A percentile compares a stretch with the other conserved stretches of the same genome.
Evolutionary conservation across 352 stramenopile genomes (phyloP).

Genomic region (Pythium angustatum): DNA sequence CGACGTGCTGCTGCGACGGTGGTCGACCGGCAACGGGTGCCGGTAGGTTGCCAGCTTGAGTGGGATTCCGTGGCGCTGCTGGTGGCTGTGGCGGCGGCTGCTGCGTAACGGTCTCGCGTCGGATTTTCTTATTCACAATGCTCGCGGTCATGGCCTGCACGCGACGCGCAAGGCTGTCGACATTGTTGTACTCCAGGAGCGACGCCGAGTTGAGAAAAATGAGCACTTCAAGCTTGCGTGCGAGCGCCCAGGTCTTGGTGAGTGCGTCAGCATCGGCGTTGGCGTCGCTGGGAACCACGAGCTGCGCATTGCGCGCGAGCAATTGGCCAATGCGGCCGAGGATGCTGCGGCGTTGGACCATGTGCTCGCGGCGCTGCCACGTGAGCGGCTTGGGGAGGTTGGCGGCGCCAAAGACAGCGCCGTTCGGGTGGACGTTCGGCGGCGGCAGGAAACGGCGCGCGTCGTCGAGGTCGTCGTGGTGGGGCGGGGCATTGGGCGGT

Average conservation of each 20-base stretch:
- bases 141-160: constrained; percentile 77
- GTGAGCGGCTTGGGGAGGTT: constrained; percentile 77
- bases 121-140: constrained; percentile 88
- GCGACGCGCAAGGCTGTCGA: constrained; percentile 73
- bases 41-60: neutral
- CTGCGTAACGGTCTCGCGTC: constrained; percentile 38
- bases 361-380: constrained; percentile 77
- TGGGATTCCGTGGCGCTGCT: neutral
- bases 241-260: constrained; percentile 67
- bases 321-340: constrained; percentile 66
- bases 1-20: neutral
- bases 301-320: constrained; percentile 56
- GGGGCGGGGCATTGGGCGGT: neutral
- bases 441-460: constrained; percentile 49
- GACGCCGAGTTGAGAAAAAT: constrained; percentile 84
- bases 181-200: constrained; percentile 78
- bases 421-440: constrained; percentile 69
- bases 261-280: constrained; percentile 19
- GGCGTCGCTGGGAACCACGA: constrained; percentile 25
- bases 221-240: constrained; percentile 81
- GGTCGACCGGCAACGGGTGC: neutral
- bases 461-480: neutral
- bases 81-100: neutral
- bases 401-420: constrained; percentile 66
- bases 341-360: constrained; percentile 66